A percentile compares a stretch with the other conserved stretches of the same genome.
phyloP scores from a whole-genome alignment of 805 yeast genomes.

The Yarrowia sp. region DNA sequence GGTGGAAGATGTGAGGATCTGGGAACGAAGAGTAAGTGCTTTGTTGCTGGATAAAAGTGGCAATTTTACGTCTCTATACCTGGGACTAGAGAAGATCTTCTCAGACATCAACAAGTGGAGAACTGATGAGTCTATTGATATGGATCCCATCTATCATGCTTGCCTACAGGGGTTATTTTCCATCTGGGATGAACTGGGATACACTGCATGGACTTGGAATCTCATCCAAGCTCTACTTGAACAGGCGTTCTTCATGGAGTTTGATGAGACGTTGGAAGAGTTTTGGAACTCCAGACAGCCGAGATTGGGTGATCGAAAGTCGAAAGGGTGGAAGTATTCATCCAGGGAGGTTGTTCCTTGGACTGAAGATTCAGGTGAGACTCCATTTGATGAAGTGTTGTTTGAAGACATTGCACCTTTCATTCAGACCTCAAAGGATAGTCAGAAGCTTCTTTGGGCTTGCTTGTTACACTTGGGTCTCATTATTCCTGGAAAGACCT shows the following conservation, averaged over 20 bases:
- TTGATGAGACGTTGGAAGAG: conserved; percentile 10
- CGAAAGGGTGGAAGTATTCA: conserved; percentile 31
- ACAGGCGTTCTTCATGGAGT: conserved; percentile 10
- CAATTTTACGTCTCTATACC: conserved; percentile 1
- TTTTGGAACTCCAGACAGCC: conserved; percentile 30
- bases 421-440: not conserved
- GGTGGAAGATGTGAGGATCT: not conserved
- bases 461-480: conserved; percentile 12
- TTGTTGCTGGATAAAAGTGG: not conserved
- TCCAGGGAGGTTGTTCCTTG: not conserved
- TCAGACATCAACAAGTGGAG: not conserved
- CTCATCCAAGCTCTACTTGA: conserved; percentile 16
- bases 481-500: not conserved
- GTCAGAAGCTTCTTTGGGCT: conserved; percentile 2
- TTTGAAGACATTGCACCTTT: conserved; percentile 25
- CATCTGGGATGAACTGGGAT: conserved; percentile 9
- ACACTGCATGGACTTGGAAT: conserved; percentile 7
- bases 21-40: conserved; percentile 12
- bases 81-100: not conserved
- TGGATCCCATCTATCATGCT: conserved; percentile 19
- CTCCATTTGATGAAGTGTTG: conserved; percentile 23
- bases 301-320: not conserved
- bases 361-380: not conserved
- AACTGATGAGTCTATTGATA: not conserved
- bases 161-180: not conserved